Evolutionary conservation across 768 basidiomycete species (phyloP), one percentile per base, ranked within the genome.

Genomic region (Amanita brunnescens): DNA sequence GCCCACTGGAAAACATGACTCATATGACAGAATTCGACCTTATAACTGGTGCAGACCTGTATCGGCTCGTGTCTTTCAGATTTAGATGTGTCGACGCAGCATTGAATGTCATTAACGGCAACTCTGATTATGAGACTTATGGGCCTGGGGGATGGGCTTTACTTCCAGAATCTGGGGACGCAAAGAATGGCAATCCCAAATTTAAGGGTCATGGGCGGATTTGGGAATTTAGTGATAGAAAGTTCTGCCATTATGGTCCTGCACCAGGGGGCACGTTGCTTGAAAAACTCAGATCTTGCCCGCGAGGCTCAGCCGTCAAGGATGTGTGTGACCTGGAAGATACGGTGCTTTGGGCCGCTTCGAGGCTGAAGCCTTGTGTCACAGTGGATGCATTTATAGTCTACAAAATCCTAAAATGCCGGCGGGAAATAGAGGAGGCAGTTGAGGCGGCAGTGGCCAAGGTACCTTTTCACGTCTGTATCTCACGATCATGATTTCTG

Each of bases 61-160:
- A n/a, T 35, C 32, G 33, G 4, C 42, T 51, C 18, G 20, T 51
- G 42, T 8, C 20, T 14, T 44, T 30, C 23, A 33, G 50, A 13
- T 51, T 51, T 13, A 44, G 20, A 1, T 51, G 50, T 26, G 50
- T 21, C 16, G 50, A 51, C 20, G 50, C 21, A 51, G 50, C 41
- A 7, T 49, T 38, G 16, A n/a, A 14, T 8, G 39, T 16, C 6
- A 16, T 40, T n/a, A 49, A 41, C n/a, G 29, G 26, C 14, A 18
- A n/a, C 29, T 3, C 5, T 10, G 10, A 6, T 18, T 21, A 46
- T 34, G 32, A 33, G 41, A 8, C 13, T 42, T 24, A 42, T 9
- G 41, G 41, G 13, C 41, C 41, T n/a, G 41, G 41, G 2, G 7
- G 6, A 16, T 42, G 41, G 41, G 44, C 3, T 24, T 2, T 13